These are phyloP conservation scores for Tardiomyces depauwii DNA, from an alignment of 1,139 yeast genomes.

Conservation along the genomic window DNA sequence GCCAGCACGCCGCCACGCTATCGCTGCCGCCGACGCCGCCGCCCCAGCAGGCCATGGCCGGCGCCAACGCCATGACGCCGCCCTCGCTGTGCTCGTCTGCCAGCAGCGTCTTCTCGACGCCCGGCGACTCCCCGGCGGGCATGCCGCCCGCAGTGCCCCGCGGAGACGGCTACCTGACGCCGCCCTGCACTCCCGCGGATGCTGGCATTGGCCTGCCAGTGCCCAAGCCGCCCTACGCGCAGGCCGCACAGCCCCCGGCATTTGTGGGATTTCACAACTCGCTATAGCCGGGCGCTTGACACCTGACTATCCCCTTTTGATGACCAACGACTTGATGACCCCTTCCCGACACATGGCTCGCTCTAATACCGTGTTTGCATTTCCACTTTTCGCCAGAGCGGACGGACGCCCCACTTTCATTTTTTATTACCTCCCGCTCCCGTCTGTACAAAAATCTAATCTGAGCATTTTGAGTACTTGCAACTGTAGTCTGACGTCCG, in stretches of 20 bases:
- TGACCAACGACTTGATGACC: neutral
- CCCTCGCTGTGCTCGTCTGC: neutral
- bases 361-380: neutral
- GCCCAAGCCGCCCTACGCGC: neutral
- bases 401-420: neutral
- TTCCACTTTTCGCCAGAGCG: neutral
- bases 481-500: too few relatives aligned
- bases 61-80: neutral
- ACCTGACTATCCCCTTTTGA: too few relatives aligned
- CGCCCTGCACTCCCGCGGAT: neutral
- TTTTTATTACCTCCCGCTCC: neutral
- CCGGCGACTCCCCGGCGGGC: neutral
- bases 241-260: neutral
- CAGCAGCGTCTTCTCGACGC: neutral
- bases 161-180: neutral
- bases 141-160: neutral
- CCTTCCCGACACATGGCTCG: neutral
- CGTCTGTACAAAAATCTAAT: neutral
- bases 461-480: neutral
- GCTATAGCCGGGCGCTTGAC: neutral
- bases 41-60: neutral
- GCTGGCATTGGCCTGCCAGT: neutral
- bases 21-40: conserved; percentile 1
- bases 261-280: neutral
- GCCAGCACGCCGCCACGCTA: neutral